Evolutionary conservation across 108 stramenopile species (phyloP).

Genomic region (Pinguiococcus pyrenoidosus): DNA sequence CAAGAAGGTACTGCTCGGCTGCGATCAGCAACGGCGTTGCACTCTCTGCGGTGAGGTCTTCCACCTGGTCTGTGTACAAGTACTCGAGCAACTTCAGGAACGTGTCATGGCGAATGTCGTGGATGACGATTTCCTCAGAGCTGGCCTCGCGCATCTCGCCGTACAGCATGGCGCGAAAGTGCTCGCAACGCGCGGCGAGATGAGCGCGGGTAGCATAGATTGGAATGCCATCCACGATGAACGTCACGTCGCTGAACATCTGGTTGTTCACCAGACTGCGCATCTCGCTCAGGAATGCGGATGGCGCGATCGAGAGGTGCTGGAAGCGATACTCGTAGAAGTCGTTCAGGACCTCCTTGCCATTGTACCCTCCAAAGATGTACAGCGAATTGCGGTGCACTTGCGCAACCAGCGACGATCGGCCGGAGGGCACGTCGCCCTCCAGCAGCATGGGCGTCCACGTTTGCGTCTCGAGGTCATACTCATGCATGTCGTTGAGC

Average conservation of each 20-base stretch:
- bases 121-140: slow-evolving; percentile 8
- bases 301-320: neutral
- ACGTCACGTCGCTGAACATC: slow-evolving; percentile 27
- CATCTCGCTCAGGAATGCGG: slow-evolving; percentile 17
- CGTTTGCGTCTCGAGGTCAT: slow-evolving; percentile 9
- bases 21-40: slow-evolving; percentile 73
- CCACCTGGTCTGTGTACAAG: slow-evolving; percentile 29
- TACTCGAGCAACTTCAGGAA: slow-evolving; percentile 32
- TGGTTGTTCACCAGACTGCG: slow-evolving; percentile 47
- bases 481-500: slow-evolving; percentile 65
- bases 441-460: slow-evolving; percentile 2
- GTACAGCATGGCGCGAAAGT: slow-evolving; percentile 39
- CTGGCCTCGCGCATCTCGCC: slow-evolving; percentile 27
- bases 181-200: slow-evolving; percentile 23
- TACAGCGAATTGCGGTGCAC: slow-evolving; percentile 63
- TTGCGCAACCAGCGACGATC: slow-evolving; percentile 75
- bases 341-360: slow-evolving; percentile 71
- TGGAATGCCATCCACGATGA: slow-evolving; percentile 29
- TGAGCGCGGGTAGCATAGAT: slow-evolving; percentile 23
- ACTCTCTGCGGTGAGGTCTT: slow-evolving; percentile 46
- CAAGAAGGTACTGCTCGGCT: slow-evolving; percentile 77
- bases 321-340: slow-evolving; percentile 78
- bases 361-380: slow-evolving; percentile 74
- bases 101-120: slow-evolving; percentile 56
- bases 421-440: slow-evolving; percentile 52